Conservation (phyloP, 202 grass and related monocot genomes). For the Carex arenaria region DNA sequence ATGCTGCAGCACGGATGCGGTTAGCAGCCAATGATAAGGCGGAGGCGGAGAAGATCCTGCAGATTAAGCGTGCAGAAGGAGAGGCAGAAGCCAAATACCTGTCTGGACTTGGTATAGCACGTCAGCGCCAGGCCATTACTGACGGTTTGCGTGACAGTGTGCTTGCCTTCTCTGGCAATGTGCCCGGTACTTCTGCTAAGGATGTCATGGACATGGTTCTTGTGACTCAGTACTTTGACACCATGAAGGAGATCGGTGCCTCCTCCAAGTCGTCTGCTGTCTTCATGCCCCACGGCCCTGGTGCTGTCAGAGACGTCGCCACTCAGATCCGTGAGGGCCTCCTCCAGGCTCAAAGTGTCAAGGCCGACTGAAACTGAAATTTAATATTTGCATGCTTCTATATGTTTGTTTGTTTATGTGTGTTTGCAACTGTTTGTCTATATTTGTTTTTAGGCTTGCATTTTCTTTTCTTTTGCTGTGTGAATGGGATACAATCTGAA, state of each 20-base stretch:
- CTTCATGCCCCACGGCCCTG: slow-evolving; percentile 75
- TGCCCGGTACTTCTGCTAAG: slow-evolving; percentile 62
- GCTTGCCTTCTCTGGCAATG: slow-evolving; percentile 74
- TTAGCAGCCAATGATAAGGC: slow-evolving; percentile 70
- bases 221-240: slow-evolving; percentile 71
- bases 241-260: slow-evolving; percentile 75
- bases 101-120: slow-evolving; percentile 63
- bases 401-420: neutral
- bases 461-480: neutral
- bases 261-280: slow-evolving; percentile 63
- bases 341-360: slow-evolving; percentile 34
- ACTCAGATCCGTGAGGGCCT: slow-evolving; percentile 68
- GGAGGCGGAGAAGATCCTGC: slow-evolving; percentile 72
- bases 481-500: neutral
- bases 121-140: slow-evolving; percentile 76
- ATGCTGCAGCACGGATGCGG: slow-evolving; percentile 70
- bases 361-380: neutral
- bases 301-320: slow-evolving; percentile 55
- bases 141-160: slow-evolving; percentile 77
- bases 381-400: neutral
- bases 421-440: neutral
- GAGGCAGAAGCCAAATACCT: slow-evolving; percentile 81
- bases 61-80: slow-evolving; percentile 78
- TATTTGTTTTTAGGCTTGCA: neutral
- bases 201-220: slow-evolving; percentile 88